Conservation (phyloP, 1,284 basidiomycete species). For the Pascua sp. region DNA sequence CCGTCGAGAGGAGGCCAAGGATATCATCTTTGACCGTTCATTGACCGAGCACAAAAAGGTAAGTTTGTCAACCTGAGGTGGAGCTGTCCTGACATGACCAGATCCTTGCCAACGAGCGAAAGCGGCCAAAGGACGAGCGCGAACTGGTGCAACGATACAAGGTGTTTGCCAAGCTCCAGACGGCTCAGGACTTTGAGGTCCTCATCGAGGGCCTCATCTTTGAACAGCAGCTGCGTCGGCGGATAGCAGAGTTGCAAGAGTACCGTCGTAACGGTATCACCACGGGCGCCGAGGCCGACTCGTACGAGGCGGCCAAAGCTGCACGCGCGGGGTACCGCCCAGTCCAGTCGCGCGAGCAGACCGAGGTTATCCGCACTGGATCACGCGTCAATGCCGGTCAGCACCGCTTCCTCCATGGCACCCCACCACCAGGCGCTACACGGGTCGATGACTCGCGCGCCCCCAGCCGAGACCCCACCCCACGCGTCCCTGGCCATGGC, state of each 20-base stretch:
- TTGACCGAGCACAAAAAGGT: slow-evolving; percentile 93
- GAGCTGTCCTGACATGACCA: slow-evolving; percentile 41
- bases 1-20: slow-evolving; percentile 79
- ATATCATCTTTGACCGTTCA: slow-evolving; percentile 88
- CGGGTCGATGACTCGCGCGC: slow-evolving; percentile 26
- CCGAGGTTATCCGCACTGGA: slow-evolving; percentile 35
- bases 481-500: slow-evolving; percentile 21
- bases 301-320: slow-evolving; percentile 70
- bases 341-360: slow-evolving; percentile 32
- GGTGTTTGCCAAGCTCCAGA: slow-evolving; percentile 88
- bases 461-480: slow-evolving; percentile 33
- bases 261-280: slow-evolving; percentile 80
- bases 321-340: slow-evolving; percentile 51
- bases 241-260: slow-evolving; percentile 82
- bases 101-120: slow-evolving; percentile 88
- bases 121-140: slow-evolving; percentile 83
- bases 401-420: slow-evolving; percentile 42
- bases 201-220: slow-evolving; percentile 86
- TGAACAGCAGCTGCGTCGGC: slow-evolving; percentile 76
- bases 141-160: slow-evolving; percentile 86
- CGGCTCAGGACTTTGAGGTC: slow-evolving; percentile 83
- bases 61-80: slow-evolving; percentile 17
- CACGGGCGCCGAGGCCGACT: slow-evolving; percentile 79
- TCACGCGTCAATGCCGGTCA: slow-evolving; percentile 43
- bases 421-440: slow-evolving; percentile 11